Evolutionary conservation across 2,329 filamentous ascomycete species (phyloP).

Genomic region (Apiospora sp.): DNA sequence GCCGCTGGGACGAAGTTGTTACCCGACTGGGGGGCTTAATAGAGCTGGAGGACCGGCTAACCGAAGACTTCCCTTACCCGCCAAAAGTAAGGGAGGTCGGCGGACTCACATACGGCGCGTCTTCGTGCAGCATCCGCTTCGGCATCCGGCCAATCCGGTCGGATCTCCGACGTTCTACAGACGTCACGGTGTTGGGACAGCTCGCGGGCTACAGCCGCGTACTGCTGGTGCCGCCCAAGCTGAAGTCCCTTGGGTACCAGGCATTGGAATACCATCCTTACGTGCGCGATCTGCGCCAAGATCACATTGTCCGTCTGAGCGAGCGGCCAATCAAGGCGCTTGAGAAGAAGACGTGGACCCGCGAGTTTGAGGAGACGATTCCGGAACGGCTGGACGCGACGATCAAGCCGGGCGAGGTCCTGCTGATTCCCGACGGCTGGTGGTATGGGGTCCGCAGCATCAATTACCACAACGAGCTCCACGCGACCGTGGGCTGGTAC

Average conservation of each 20-base stretch:
- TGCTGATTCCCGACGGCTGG: constrained; percentile 32
- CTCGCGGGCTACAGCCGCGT: constrained; percentile 30
- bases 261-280: constrained; percentile 25
- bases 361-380: constrained; percentile 28
- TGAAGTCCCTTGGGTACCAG: constrained; percentile 25
- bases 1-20: not conserved
- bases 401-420: constrained; percentile 18
- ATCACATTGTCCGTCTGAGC: not conserved
- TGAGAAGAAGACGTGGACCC: constrained; percentile 26
- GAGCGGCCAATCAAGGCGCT: not conserved
- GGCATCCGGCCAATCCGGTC: constrained; percentile 29
- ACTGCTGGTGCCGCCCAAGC: constrained; percentile 27
- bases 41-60: constrained; percentile 25
- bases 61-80: constrained; percentile 32
- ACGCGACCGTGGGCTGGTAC: constrained; percentile 31
- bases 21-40: constrained; percentile 26
- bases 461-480: constrained; percentile 28
- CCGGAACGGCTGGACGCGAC: constrained; percentile 24
- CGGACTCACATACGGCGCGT: constrained; percentile 25
- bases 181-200: constrained; percentile 30
- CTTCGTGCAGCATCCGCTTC: constrained; percentile 30
- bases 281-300: not conserved
- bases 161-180: constrained; percentile 23
- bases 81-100: constrained; percentile 28
- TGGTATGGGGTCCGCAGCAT: constrained; percentile 30